These are phyloP conservation scores for Candida smagusa DNA, from an alignment of 1,139 yeast genomes.

Conservation along the genomic window DNA sequence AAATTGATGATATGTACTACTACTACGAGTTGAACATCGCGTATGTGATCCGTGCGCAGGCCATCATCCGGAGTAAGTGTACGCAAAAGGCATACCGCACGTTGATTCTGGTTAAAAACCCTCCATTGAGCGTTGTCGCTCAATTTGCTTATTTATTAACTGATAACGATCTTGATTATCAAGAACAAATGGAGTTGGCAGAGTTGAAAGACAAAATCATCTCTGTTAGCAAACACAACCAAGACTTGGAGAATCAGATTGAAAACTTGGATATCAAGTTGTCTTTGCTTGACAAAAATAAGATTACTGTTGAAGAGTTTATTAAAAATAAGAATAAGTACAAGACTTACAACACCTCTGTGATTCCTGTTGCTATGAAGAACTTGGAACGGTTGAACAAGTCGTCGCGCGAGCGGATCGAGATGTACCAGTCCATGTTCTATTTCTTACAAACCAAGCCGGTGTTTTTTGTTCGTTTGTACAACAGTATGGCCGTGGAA, in stretches of 20 bases:
- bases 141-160: slow-evolving; percentile 76
- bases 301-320: slow-evolving; percentile 74
- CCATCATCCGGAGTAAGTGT: slow-evolving; percentile 63
- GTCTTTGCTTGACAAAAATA: slow-evolving; percentile 73
- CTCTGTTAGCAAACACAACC: slow-evolving; percentile 61
- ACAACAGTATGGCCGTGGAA: slow-evolving; percentile 19
- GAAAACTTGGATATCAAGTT: slow-evolving; percentile 81
- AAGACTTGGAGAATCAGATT: slow-evolving; percentile 66
- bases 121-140: slow-evolving; percentile 73
- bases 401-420: slow-evolving; percentile 44
- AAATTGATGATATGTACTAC: slow-evolving; percentile 35
- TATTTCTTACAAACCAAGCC: slow-evolving; percentile 87
- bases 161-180: slow-evolving; percentile 71
- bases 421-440: slow-evolving; percentile 72
- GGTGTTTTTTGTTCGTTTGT: slow-evolving; percentile 57
- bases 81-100: slow-evolving; percentile 74
- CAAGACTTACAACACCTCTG: slow-evolving; percentile 19
- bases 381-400: slow-evolving; percentile 32
- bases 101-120: slow-evolving; percentile 65
- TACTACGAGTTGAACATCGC: slow-evolving; percentile 56
- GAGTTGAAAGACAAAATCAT: slow-evolving; percentile 65
- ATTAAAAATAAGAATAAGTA: slow-evolving; percentile 51
- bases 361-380: slow-evolving; percentile 16
- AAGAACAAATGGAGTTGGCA: slow-evolving; percentile 71
- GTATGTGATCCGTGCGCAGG: slow-evolving; percentile 69